Percentiles rank a stretch among this genome's conserved stretches.
Evolutionary conservation across 345 rosid genomes (phyloP).

Genomic region (Camelina laxa): DNA sequence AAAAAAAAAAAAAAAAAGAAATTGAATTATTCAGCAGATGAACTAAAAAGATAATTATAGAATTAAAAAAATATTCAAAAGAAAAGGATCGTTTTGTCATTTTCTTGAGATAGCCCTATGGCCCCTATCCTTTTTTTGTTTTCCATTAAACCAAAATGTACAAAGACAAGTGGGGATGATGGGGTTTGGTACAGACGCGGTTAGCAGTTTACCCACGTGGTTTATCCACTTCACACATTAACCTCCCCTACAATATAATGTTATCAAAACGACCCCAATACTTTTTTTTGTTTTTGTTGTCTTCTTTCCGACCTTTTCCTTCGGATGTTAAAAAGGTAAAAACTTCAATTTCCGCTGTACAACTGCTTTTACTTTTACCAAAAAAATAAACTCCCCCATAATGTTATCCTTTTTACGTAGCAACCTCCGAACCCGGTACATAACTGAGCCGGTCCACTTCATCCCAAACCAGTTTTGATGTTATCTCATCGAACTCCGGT

Average conservation of each 20-base stretch:
- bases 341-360: slow-evolving; percentile 33
- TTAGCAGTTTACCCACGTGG: slow-evolving; percentile 37
- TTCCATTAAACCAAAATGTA: slow-evolving; percentile 25
- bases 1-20: neutral
- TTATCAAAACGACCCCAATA: slow-evolving; percentile 26
- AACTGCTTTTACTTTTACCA: slow-evolving; percentile 28
- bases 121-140: neutral
- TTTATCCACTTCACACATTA: slow-evolving; percentile 24
- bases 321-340: neutral
- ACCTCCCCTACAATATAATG: slow-evolving; percentile 35
- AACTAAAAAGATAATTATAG: neutral
- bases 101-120: neutral
- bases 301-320: slow-evolving; percentile 5
- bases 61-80: slow-evolving; percentile 8
- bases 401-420: slow-evolving; percentile 45
- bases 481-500: slow-evolving; percentile 75
- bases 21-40: neutral
- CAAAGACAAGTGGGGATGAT: slow-evolving; percentile 27
- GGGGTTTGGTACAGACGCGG: slow-evolving; percentile 28
- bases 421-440: slow-evolving; percentile 62
- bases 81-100: slow-evolving; percentile 37
- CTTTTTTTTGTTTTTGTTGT: neutral
- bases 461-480: slow-evolving; percentile 87
- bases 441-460: slow-evolving; percentile 69
- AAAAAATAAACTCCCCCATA: neutral